Evolutionary conservation across 495 filamentous ascomycete species (phyloP).

Genomic region (Sphaerosporella brunnea): DNA sequence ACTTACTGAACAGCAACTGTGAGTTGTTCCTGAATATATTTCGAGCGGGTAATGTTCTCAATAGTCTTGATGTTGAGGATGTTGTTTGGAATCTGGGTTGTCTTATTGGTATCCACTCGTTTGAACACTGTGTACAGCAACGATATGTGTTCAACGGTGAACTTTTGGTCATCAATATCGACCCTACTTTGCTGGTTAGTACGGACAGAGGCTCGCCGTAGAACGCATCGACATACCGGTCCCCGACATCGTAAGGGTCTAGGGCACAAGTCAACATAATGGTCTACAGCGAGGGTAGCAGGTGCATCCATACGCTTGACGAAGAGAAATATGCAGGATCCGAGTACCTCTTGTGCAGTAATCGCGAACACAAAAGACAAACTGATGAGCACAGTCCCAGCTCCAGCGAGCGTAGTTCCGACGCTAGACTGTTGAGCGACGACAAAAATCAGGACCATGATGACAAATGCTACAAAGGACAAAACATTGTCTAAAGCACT

Average conservation of each 20-base stretch:
- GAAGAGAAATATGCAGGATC: constrained; percentile 93
- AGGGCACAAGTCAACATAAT: background rate
- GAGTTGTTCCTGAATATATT: constrained; percentile 79
- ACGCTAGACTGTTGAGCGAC: constrained; percentile 28
- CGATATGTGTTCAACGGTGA: constrained; percentile 83
- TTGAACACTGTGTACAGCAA: constrained; percentile 89
- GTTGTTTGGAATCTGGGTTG: constrained; percentile 81
- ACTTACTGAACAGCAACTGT: constrained; percentile 31
- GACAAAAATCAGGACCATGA: constrained; percentile 74
- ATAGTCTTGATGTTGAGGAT: constrained; percentile 80
- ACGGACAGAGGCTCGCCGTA: no score
- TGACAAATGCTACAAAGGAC: constrained; percentile 54
- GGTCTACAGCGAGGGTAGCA: background rate
- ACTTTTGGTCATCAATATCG: constrained; percentile 54
- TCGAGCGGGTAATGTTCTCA: constrained; percentile 77
- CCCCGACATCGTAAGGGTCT: constrained; percentile 69
- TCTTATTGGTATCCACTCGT: constrained; percentile 58
- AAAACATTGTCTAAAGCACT: constrained; percentile 74
- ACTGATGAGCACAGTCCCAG: constrained; percentile 82
- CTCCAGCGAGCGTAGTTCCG: constrained; percentile 75
- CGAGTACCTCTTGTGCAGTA: constrained; percentile 83
- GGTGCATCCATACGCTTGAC: constrained; percentile 64
- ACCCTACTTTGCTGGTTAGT: no score
- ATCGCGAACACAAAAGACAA: constrained; percentile 85
- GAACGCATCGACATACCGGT: no score